These are phyloP conservation scores for Leptographium galeiforme DNA, from an alignment of 2,329 filamentous ascomycete genomes.

Conservation along the genomic window DNA sequence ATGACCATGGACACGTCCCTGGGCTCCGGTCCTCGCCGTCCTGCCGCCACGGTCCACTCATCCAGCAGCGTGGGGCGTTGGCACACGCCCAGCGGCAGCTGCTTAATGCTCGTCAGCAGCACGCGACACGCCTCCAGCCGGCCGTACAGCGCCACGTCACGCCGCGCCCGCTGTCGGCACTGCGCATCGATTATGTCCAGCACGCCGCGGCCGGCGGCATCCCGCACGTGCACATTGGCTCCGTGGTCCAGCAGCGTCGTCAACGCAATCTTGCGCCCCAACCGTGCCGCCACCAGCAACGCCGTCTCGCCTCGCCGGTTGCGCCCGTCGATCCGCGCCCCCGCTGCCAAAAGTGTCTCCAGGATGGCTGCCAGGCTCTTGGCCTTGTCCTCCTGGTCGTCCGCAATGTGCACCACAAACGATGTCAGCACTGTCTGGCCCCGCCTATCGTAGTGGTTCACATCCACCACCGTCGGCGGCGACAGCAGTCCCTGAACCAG, in stretches of 20 bases:
- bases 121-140: conserved; percentile 19
- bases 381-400: conserved; percentile 35
- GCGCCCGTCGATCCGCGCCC: conserved; percentile 33
- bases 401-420: conserved; percentile 35
- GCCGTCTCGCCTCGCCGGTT: conserved; percentile 43
- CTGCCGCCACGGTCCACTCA: conserved; percentile 10
- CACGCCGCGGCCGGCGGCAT: conserved; percentile 18
- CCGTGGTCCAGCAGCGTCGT: conserved; percentile 26
- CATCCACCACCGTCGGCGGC: conserved; percentile 27
- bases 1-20: conserved; percentile 9
- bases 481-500: conserved; percentile 18
- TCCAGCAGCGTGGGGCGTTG: conserved; percentile 9
- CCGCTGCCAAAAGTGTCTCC: conserved; percentile 24
- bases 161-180: conserved; percentile 12
- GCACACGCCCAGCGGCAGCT: conserved; percentile 17
- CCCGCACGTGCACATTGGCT: conserved; percentile 19
- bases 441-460: conserved; percentile 36
- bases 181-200: conserved; percentile 17
- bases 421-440: conserved; percentile 44
- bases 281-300: conserved; percentile 37
- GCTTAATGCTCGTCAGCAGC: conserved; percentile 16
- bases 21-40: conserved; percentile 10
- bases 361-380: conserved; percentile 31
- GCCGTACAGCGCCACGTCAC: conserved; percentile 18
- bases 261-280: conserved; percentile 38